These are phyloP conservation scores for Collybia sordida DNA, from an alignment of 768 basidiomycete genomes.

Conservation along the genomic window DNA sequence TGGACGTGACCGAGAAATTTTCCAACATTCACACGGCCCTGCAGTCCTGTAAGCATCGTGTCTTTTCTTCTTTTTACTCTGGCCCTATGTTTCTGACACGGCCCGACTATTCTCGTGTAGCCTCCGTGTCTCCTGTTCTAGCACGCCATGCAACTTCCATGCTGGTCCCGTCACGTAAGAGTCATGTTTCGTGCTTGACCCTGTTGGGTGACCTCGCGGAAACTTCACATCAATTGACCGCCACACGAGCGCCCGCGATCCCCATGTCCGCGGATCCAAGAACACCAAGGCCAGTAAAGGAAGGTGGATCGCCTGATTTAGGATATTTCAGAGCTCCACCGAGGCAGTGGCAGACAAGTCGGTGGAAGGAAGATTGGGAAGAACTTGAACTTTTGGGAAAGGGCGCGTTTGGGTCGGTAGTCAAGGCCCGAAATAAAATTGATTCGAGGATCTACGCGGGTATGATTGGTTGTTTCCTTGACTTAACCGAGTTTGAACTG, in stretches of 20 bases:
- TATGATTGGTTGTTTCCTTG: conserved; percentile 23
- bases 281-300: conserved; percentile 47
- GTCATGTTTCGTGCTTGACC: conserved; percentile 51
- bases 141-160: conserved; percentile 56
- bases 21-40: conserved; percentile 58
- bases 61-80: background rate
- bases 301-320: conserved; percentile 66
- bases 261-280: conserved; percentile 37
- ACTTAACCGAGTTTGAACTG: background rate
- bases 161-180: conserved; percentile 60
- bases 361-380: conserved; percentile 95
- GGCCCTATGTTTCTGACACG: background rate
- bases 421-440: conserved; percentile 89
- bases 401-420: conserved; percentile 92
- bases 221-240: conserved; percentile 24
- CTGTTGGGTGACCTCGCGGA: conserved; percentile 60
- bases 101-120: conserved; percentile 28
- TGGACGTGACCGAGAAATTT: conserved; percentile 60
- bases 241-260: conserved; percentile 24
- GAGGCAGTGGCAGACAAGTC: conserved; percentile 55
- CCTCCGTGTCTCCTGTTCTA: conserved; percentile 50
- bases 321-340: conserved; percentile 56
- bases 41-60: conserved; percentile 45
- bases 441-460: conserved; percentile 85
- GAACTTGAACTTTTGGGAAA: conserved; percentile 87